phyloP scores from a whole-genome alignment of 208 protist species.

The Trypanosoma theileri region DNA sequence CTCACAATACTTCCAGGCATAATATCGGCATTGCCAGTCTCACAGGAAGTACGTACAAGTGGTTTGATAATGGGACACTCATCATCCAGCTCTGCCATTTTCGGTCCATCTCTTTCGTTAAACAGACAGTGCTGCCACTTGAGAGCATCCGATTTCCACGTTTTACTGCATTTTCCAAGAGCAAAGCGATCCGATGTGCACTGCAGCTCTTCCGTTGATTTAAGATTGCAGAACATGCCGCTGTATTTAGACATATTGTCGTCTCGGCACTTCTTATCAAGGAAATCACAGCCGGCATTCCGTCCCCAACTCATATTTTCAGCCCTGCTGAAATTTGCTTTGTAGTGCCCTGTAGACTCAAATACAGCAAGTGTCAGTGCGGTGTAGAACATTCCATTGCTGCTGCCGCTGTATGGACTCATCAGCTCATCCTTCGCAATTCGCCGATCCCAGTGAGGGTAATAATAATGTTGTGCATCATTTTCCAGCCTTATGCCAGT shows the following conservation, averaged over 20 bases:
- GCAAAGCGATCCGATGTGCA: constrained; percentile 35
- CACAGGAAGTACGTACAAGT: no score
- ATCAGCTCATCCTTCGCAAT: constrained; percentile 38
- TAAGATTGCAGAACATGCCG: constrained; percentile 46
- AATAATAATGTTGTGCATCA: constrained; percentile 18
- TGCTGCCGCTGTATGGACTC: background rate
- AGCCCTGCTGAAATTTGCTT: constrained; percentile 47
- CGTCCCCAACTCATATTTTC: constrained; percentile 69
- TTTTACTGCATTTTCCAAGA: constrained; percentile 26
- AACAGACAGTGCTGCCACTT: no score
- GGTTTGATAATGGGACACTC: no score
- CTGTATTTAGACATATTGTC: constrained; percentile 30
- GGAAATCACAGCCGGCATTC: constrained; percentile 51
- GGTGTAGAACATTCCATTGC: constrained; percentile 42
- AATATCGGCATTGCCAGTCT: no score
- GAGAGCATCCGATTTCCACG: no score
- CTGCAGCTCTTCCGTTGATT: background rate
- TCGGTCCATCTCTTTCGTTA: no score
- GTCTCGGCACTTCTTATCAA: constrained; percentile 41
- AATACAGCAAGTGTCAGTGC: constrained; percentile 76
- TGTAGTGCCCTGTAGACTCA: constrained; percentile 75
- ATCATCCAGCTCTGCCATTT: no score
- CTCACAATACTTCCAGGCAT: no score
- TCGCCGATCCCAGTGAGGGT: constrained; percentile 33
- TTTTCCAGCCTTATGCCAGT: constrained; percentile 26